These are phyloP conservation scores for Camelina laxa DNA, from an alignment of 345 rosid genomes.

Conservation along the genomic window DNA sequence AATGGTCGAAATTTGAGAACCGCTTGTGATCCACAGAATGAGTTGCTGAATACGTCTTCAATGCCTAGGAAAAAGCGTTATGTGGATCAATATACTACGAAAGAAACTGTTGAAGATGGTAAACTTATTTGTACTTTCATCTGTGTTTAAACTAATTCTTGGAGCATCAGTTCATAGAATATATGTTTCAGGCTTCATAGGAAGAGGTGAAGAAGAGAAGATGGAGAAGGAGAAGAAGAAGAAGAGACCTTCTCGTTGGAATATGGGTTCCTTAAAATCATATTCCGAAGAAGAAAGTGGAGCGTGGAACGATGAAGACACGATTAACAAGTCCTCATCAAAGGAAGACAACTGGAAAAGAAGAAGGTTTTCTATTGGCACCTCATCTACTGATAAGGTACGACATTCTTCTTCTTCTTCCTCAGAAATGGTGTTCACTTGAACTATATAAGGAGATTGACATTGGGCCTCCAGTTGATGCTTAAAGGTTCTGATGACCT, in stretches of 20 bases:
- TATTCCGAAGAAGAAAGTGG: slow-evolving; percentile 55
- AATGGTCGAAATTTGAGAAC: slow-evolving; percentile 40
- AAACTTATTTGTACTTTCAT: slow-evolving; percentile 1
- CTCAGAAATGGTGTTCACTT: background rate
- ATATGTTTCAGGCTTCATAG: slow-evolving; percentile 42
- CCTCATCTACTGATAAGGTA: slow-evolving; percentile 60
- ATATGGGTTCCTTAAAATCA: slow-evolving; percentile 41
- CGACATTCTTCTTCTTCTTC: background rate
- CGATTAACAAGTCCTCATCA: slow-evolving; percentile 39
- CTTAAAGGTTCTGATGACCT: background rate
- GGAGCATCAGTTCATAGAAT: background rate
- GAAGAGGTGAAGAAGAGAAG: slow-evolving; percentile 39
- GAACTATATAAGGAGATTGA: background rate
- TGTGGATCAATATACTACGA: slow-evolving; percentile 44
- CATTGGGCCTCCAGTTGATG: background rate
- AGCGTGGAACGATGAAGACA: slow-evolving; percentile 41
- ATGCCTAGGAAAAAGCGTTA: slow-evolving; percentile 49
- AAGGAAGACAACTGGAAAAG: slow-evolving; percentile 58
- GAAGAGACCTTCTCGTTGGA: slow-evolving; percentile 53
- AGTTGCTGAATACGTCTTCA: slow-evolving; percentile 48
- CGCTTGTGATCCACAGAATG: slow-evolving; percentile 45
- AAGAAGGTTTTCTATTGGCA: slow-evolving; percentile 52
- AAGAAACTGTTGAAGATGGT: slow-evolving; percentile 54
- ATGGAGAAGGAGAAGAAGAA: slow-evolving; percentile 45
- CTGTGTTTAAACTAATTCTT: background rate